Conservation (phyloP, 495 filamentous ascomycete species). For the Cercophora samala region DNA sequence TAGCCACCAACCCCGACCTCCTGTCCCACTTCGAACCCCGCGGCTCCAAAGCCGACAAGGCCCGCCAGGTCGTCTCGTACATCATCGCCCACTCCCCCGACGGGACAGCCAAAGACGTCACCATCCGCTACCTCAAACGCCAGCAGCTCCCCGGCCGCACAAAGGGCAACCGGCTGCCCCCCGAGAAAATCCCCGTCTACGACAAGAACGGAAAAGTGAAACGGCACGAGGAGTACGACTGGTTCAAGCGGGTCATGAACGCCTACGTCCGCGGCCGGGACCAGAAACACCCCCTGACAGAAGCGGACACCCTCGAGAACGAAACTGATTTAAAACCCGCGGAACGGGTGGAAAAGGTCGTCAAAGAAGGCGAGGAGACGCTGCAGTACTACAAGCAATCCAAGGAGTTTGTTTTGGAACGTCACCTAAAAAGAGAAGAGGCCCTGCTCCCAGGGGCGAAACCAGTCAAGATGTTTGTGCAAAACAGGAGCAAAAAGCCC, state of each 20-base stretch:
- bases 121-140: slow-evolving; percentile 82
- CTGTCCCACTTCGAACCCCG: slow-evolving; percentile 78
- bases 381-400: slow-evolving; percentile 84
- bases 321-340: slow-evolving; percentile 66
- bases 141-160: slow-evolving; percentile 85
- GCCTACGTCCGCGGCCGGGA: slow-evolving; percentile 60
- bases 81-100: slow-evolving; percentile 82
- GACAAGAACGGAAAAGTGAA: slow-evolving; percentile 68
- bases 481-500: slow-evolving; percentile 54
- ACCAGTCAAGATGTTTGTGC: slow-evolving; percentile 66
- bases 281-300: slow-evolving; percentile 52
- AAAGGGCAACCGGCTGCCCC: slow-evolving; percentile 74
- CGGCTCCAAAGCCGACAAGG: slow-evolving; percentile 72
- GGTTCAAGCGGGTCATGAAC: slow-evolving; percentile 77
- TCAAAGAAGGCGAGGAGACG: slow-evolving; percentile 71
- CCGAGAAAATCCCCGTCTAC: slow-evolving; percentile 76
- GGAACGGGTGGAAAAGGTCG: slow-evolving; percentile 66
- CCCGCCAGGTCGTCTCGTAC: slow-evolving; percentile 89
- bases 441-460: slow-evolving; percentile 67
- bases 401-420: slow-evolving; percentile 76
- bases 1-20: slow-evolving; percentile 65
- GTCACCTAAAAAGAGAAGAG: slow-evolving; percentile 91
- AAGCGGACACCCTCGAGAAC: slow-evolving; percentile 76
- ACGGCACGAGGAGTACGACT: slow-evolving; percentile 69
- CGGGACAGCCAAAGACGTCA: slow-evolving; percentile 91